These are phyloP conservation scores for Marchantia paleacea DNA, from an alignment of 225 moss, liverwort and hornwort species.

Conservation along the genomic window DNA sequence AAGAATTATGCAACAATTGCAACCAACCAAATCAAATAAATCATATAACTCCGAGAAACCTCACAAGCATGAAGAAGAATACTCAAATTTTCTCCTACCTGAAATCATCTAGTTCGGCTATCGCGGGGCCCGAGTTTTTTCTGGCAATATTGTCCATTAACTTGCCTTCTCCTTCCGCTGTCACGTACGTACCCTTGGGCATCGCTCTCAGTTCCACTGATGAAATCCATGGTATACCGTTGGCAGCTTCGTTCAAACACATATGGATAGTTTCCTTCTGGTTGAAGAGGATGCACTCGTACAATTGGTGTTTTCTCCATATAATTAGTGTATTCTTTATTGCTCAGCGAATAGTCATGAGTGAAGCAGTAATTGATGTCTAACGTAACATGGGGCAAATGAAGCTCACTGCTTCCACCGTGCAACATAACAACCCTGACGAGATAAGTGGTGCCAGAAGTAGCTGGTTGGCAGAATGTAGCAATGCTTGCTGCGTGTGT, in stretches of 20 bases:
- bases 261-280: constrained; percentile 1
- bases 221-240: constrained; percentile 24
- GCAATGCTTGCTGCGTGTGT: constrained; percentile 18
- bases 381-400: constrained; percentile 7
- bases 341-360: too few species aligned
- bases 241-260: constrained; percentile 3
- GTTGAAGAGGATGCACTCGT: constrained; percentile 8
- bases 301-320: not conserved
- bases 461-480: constrained; percentile 15
- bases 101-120: not conserved
- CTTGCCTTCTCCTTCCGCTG: not conserved
- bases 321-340: not conserved
- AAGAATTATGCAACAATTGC: too few species aligned
- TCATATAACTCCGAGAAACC: too few species aligned
- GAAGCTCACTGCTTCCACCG: not conserved
- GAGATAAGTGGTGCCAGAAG: not conserved
- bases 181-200: not conserved
- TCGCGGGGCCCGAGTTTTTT: not conserved
- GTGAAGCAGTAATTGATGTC: constrained; percentile 15
- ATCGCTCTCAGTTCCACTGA: constrained; percentile 23
- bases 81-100: not conserved
- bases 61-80: not conserved
- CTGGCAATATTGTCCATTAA: not conserved
- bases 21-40: too few species aligned
- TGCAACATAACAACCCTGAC: constrained; percentile 12